phyloP scores from a whole-genome alignment of 805 yeast species.

The Lipomyces anomalus region DNA sequence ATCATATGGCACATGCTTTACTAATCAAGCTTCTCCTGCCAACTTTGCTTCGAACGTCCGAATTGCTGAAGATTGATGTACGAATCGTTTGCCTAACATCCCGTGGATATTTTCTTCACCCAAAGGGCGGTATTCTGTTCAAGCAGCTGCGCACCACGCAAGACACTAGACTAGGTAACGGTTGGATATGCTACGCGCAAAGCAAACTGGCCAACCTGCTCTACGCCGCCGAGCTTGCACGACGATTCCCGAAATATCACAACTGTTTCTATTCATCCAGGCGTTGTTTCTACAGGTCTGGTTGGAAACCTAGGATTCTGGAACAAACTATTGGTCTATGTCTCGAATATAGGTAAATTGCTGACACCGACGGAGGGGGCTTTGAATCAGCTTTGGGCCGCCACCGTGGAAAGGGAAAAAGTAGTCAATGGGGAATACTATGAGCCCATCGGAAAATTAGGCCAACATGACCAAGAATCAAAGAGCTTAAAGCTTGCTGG shows the following conservation, averaged over 20 bases:
- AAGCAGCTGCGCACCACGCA: neutral
- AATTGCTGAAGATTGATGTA: conserved; percentile 4
- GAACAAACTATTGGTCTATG: neutral
- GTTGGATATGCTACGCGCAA: conserved; percentile 4
- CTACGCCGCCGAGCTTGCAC: conserved; percentile 4
- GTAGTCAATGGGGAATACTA: conserved; percentile 1
- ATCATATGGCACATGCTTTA: conserved; percentile 68
- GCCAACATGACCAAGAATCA: neutral
- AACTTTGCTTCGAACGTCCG: conserved; percentile 7
- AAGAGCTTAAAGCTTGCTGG: neutral
- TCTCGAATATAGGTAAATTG: neutral
- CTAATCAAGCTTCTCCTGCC: conserved; percentile 42
- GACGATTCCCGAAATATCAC: conserved; percentile 3
- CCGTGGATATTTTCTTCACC: conserved; percentile 2
- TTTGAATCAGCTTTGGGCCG: conserved; percentile 3
- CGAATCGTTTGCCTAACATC: conserved; percentile 6
- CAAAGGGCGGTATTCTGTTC: conserved; percentile 5
- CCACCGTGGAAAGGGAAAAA: neutral
- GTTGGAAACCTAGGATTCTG: neutral
- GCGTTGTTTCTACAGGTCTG: conserved; percentile 3
- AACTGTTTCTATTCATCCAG: conserved; percentile 10
- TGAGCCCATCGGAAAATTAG: conserved; percentile 3
- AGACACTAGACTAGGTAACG: neutral
- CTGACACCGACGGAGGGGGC: neutral
- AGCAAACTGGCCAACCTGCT: conserved; percentile 14